Conservation (phyloP, 106 monocot genomes). For the Acorus gramineus region DNA sequence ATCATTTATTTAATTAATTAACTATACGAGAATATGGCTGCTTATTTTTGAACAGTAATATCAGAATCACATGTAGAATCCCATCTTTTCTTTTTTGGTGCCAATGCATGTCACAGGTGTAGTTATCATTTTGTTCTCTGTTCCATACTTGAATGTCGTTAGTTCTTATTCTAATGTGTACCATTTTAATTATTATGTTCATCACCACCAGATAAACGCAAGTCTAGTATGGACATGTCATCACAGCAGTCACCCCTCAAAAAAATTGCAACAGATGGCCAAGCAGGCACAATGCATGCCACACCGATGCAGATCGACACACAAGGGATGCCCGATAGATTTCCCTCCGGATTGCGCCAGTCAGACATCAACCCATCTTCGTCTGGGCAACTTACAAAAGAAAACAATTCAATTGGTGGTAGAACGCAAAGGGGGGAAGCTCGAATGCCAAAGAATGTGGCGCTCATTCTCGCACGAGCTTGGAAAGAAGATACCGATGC, state of each 20-base stretch:
- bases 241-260: constrained; percentile 63
- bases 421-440: constrained; percentile 14
- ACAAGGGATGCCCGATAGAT: constrained; percentile 25
- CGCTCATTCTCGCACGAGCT: constrained; percentile 41
- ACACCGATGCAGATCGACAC: constrained; percentile 12
- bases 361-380: constrained; percentile 24
- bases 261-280: constrained; percentile 44
- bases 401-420: constrained; percentile 13
- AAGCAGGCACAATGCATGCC: constrained; percentile 14
- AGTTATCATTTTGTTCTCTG: neutral
- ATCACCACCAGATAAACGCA: constrained; percentile 42
- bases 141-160: too few relatives aligned
- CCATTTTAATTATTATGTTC: too few relatives aligned
- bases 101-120: neutral
- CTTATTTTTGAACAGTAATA: too few relatives aligned
- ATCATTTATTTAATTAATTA: too few relatives aligned
- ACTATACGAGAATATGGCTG: too few relatives aligned
- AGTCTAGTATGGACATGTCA: constrained; percentile 25
- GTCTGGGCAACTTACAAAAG: constrained; percentile 22
- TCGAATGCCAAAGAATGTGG: constrained; percentile 14
- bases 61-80: too few relatives aligned
- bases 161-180: too few relatives aligned
- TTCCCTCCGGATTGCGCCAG: constrained; percentile 13
- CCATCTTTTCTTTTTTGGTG: too few relatives aligned
- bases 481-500: constrained; percentile 93